Evolutionary conservation across 75 land plant species (phyloP).

Genomic region (Sequoiadendron giganteum): DNA sequence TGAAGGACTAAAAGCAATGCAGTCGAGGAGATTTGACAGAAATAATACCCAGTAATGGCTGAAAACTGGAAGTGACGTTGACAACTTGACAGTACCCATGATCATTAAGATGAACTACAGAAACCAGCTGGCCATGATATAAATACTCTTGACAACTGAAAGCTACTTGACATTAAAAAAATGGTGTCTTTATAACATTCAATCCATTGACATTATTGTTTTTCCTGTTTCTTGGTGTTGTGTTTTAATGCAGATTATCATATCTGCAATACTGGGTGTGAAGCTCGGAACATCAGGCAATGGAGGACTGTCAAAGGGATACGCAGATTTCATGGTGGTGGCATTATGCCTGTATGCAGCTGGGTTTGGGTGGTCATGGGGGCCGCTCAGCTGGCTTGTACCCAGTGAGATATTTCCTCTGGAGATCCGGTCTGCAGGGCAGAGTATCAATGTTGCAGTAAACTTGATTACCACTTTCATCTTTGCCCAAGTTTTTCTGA

Average conservation of each 20-base stretch:
- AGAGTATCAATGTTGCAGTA: constrained; percentile 23
- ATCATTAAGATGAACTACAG: no score
- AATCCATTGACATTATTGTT: no score
- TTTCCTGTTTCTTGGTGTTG: neutral
- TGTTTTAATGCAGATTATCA: neutral
- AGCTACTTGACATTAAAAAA: no score
- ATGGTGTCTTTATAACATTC: no score
- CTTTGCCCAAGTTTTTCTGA: constrained; percentile 32
- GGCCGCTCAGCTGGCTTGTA: constrained; percentile 41
- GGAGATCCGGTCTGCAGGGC: constrained; percentile 43
- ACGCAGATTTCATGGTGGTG: neutral
- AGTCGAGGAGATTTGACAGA: no score
- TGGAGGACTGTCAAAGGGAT: neutral
- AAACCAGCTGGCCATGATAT: no score
- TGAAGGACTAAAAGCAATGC: no score
- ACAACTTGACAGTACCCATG: no score
- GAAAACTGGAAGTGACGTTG: no score
- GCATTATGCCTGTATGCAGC: constrained; percentile 28
- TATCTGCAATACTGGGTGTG: neutral
- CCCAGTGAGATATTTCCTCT: constrained; percentile 49
- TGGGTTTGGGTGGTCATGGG: constrained; percentile 51
- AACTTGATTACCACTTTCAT: constrained; percentile 31
- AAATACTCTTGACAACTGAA: no score
- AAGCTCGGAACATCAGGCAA: constrained; percentile 8
- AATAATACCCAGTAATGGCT: no score